Percentiles rank a stretch among this genome's conserved stretches.
Evolutionary conservation across 768 basidiomycete genomes (phyloP).

Genomic region (Rhodocollybia butyracea): DNA sequence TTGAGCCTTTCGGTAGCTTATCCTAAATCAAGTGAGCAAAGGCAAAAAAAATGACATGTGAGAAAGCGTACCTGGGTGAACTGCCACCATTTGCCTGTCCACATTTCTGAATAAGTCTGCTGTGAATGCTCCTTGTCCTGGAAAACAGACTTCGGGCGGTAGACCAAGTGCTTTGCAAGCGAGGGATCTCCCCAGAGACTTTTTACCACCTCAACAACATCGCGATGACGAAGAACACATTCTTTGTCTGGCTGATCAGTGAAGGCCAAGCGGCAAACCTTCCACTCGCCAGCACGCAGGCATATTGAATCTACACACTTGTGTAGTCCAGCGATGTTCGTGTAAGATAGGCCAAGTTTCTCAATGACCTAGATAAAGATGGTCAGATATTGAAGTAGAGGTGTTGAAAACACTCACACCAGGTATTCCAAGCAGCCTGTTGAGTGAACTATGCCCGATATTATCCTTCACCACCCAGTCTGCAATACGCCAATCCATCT

Average conservation of each 20-base stretch:
- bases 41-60: background rate
- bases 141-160: slow-evolving; percentile 18
- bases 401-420: slow-evolving; percentile 15
- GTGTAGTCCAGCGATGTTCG: too few species aligned
- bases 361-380: background rate
- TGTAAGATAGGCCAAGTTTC: slow-evolving; percentile 16
- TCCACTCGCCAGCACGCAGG: too few species aligned
- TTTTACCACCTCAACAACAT: too few species aligned
- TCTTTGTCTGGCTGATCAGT: slow-evolving; percentile 10
- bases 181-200: slow-evolving; percentile 21
- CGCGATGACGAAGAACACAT: too few species aligned
- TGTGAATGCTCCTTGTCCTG: background rate
- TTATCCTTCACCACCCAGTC: slow-evolving; percentile 19
- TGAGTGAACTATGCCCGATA: slow-evolving; percentile 17
- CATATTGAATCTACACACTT: too few species aligned
- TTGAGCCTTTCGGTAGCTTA: slow-evolving; percentile 2
- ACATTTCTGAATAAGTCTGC: background rate
- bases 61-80: background rate
- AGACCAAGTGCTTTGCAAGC: slow-evolving; percentile 20
- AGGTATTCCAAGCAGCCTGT: slow-evolving; percentile 19
- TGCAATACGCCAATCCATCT: slow-evolving; percentile 18
- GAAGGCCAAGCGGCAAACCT: slow-evolving; percentile 14
- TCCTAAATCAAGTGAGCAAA: background rate
- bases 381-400: background rate
- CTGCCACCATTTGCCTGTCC: background rate